A percentile compares a stretch with the other conserved stretches of the same genome.
Conservation (phyloP, 2,329 filamentous ascomycete genomes). For the Paecilomyces variotii region DNA sequence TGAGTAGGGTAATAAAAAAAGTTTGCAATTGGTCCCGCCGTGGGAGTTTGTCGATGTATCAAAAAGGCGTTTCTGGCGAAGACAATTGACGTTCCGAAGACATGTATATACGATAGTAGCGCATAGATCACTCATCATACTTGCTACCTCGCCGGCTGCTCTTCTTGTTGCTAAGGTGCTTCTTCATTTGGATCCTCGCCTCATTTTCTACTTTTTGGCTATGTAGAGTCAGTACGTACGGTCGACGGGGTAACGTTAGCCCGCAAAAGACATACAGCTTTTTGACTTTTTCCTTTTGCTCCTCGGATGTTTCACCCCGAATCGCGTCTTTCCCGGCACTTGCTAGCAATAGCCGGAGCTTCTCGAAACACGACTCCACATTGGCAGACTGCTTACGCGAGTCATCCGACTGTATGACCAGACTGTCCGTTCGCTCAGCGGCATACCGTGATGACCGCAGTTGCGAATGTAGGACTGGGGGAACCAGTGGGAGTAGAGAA, state of each 20-base stretch:
- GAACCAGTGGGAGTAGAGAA: conserved; percentile 46
- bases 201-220: conserved; percentile 53
- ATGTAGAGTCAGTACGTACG: conserved; percentile 10
- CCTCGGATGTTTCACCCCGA: conserved; percentile 53
- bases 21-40: neutral
- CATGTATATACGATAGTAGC: conserved; percentile 5
- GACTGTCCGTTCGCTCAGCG: conserved; percentile 43
- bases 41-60: neutral
- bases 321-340: conserved; percentile 44
- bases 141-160: conserved; percentile 40
- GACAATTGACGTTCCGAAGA: conserved; percentile 3
- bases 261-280: conserved; percentile 37
- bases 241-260: neutral
- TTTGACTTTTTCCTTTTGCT: conserved; percentile 48
- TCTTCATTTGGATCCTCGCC: conserved; percentile 49
- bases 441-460: conserved; percentile 49
- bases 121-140: conserved; percentile 25
- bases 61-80: neutral
- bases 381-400: conserved; percentile 55
- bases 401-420: conserved; percentile 57
- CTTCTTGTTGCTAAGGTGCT: conserved; percentile 56
- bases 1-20: conserved; percentile 2
- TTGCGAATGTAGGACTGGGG: conserved; percentile 44
- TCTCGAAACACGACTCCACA: conserved; percentile 50
- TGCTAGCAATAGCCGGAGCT: conserved; percentile 48